Conservation (phyloP, 1,284 basidiomycete species). For the Cryptococcus sp. region DNA sequence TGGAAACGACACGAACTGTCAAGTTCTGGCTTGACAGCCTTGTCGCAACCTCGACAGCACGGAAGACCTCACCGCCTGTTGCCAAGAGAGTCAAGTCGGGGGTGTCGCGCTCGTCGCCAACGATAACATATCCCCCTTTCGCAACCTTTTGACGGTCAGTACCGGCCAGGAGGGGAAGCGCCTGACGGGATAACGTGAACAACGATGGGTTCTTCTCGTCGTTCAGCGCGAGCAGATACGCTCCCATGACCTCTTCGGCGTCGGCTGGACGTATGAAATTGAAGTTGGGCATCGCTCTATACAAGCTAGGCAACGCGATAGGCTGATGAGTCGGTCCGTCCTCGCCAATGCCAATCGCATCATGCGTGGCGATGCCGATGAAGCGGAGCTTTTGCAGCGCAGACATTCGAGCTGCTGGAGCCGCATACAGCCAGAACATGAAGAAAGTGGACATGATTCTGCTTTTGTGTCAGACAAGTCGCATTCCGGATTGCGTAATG, state of each 20-base stretch:
- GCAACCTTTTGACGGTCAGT: slow-evolving; percentile 34
- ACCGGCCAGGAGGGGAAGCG: slow-evolving; percentile 39
- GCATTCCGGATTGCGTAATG: neutral
- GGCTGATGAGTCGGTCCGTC: slow-evolving; percentile 51
- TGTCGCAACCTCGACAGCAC: slow-evolving; percentile 42
- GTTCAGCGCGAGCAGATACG: slow-evolving; percentile 36
- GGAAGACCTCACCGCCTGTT: slow-evolving; percentile 44
- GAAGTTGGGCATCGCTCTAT: slow-evolving; percentile 44
- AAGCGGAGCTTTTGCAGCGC: slow-evolving; percentile 45
- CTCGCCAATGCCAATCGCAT: slow-evolving; percentile 49
- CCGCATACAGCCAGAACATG: slow-evolving; percentile 52
- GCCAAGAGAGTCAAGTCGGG: slow-evolving; percentile 43
- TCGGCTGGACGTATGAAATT: slow-evolving; percentile 48
- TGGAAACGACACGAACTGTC: slow-evolving; percentile 43
- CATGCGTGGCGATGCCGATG: slow-evolving; percentile 48
- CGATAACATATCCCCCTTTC: slow-evolving; percentile 39
- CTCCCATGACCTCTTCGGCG: slow-evolving; percentile 45
- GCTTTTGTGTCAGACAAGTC: slow-evolving; percentile 18
- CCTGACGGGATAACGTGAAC: slow-evolving; percentile 38
- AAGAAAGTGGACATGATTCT: slow-evolving; percentile 67
- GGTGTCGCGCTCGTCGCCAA: slow-evolving; percentile 22
- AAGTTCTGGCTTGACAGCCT: slow-evolving; percentile 13
- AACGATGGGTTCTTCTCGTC: slow-evolving; percentile 32
- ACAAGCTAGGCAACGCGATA: slow-evolving; percentile 42
- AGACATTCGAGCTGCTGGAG: slow-evolving; percentile 47